Percentiles rank a stretch among this genome's conserved stretches.
phyloP scores from a whole-genome alignment of 176 grass and related monocot species.

The Otatea glauca region DNA sequence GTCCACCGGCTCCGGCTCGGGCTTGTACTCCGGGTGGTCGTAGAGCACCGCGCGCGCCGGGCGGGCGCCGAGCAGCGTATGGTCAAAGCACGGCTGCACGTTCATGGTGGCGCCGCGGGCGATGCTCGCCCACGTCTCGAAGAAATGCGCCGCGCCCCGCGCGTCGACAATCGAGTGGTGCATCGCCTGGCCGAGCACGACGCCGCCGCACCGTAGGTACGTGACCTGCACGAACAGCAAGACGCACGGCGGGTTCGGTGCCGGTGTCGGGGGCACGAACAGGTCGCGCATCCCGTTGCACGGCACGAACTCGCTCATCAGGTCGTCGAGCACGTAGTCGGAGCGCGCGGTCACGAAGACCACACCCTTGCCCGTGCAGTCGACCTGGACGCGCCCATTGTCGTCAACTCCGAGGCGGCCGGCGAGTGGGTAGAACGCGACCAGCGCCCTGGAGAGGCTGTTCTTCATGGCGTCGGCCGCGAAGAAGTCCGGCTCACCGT shows the following conservation, averaged over 20 bases:
- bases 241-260: conserved; percentile 30
- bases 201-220: conserved; percentile 68
- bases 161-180: conserved; percentile 61
- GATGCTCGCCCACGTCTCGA: conserved; percentile 60
- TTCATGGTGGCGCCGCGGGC: neutral
- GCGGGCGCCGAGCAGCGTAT: conserved; percentile 49
- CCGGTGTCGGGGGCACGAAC: conserved; percentile 47
- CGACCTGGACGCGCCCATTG: conserved; percentile 49
- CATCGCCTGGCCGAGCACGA: conserved; percentile 56
- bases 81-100: conserved; percentile 54
- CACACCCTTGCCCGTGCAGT: conserved; percentile 62
- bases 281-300: conserved; percentile 53
- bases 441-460: conserved; percentile 56
- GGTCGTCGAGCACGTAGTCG: conserved; percentile 39
- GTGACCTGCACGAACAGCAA: conserved; percentile 67
- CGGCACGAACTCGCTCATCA: conserved; percentile 54
- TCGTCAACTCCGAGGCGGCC: conserved; percentile 47
- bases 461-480: conserved; percentile 29
- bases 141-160: conserved; percentile 53
- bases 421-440: conserved; percentile 70
- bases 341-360: conserved; percentile 25
- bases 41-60: conserved; percentile 28
- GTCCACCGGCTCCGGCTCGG: conserved; percentile 2
- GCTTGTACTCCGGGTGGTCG: conserved; percentile 72
- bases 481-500: conserved; percentile 48